Evolutionary conservation across 2,329 filamentous ascomycete genomes (phyloP).

Genomic region (Epichloe sylvatica): DNA sequence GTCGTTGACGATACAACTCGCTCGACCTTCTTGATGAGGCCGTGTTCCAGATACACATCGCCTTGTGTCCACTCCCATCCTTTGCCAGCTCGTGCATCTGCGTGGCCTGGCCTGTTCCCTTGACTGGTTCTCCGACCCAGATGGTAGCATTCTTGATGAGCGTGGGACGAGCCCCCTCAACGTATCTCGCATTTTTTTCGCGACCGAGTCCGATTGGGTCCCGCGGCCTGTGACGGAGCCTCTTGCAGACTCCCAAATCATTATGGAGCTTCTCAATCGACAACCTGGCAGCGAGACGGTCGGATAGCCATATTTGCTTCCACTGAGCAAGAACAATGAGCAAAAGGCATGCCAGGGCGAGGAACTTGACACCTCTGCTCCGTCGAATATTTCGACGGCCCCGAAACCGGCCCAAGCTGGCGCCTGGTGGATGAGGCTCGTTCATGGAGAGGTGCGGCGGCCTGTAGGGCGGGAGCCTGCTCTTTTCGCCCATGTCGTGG

Average conservation of each 20-base stretch:
- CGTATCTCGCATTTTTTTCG: slow-evolving; percentile 44
- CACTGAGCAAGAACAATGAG: slow-evolving; percentile 37
- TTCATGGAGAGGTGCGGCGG: slow-evolving; percentile 13
- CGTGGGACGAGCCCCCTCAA: slow-evolving; percentile 43
- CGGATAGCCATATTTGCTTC: slow-evolving; percentile 23
- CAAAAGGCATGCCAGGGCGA: slow-evolving; percentile 32
- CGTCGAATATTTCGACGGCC: slow-evolving; percentile 23
- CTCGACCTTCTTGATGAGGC: slow-evolving; percentile 45
- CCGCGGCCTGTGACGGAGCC: slow-evolving; percentile 38
- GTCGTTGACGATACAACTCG: slow-evolving; percentile 25
- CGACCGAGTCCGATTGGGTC: slow-evolving; percentile 44
- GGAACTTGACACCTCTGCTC: slow-evolving; percentile 28
- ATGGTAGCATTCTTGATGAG: slow-evolving; percentile 53
- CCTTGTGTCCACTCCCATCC: slow-evolving; percentile 45
- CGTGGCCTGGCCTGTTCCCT: slow-evolving; percentile 33
- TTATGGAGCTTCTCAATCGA: slow-evolving; percentile 38
- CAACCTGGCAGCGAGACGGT: slow-evolving; percentile 23
- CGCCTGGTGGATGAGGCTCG: background rate
- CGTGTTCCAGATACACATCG: slow-evolving; percentile 46
- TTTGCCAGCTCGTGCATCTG: slow-evolving; percentile 42
- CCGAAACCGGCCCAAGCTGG: slow-evolving; percentile 7
- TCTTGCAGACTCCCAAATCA: slow-evolving; percentile 41
- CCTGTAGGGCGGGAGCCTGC: slow-evolving; percentile 31
- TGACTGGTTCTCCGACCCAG: slow-evolving; percentile 48
- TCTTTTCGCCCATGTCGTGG: slow-evolving; percentile 26